A percentile compares a stretch with the other conserved stretches of the same genome.
Evolutionary conservation across 2,329 filamentous ascomycete species (phyloP).

Genomic region (Epichloe aotearoae): DNA sequence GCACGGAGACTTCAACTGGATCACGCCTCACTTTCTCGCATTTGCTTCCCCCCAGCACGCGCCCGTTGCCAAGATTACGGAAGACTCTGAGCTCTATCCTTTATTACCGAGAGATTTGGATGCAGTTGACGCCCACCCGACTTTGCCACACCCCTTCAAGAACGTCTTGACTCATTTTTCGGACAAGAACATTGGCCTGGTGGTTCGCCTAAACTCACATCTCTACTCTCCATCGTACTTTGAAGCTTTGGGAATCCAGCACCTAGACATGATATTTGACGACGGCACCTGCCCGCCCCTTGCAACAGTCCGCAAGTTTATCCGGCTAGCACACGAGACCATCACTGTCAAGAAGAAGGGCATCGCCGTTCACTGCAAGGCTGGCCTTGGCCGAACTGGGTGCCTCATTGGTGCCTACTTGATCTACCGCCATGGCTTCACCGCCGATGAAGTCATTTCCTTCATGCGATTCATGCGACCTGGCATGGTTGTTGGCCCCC

Average conservation of each 20-base stretch:
- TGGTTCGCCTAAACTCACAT: slow-evolving; percentile 89
- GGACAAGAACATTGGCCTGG: slow-evolving; percentile 77
- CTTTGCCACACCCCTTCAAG: slow-evolving; percentile 78
- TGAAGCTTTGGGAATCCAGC: slow-evolving; percentile 84
- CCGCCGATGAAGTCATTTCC: slow-evolving; percentile 90
- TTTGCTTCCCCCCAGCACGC: slow-evolving; percentile 89
- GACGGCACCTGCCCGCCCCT: slow-evolving; percentile 91
- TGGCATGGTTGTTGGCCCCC: slow-evolving; percentile 96
- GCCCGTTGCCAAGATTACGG: slow-evolving; percentile 58
- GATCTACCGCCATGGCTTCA: slow-evolving; percentile 95
- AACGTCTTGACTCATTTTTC: slow-evolving; percentile 87
- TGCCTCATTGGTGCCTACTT: slow-evolving; percentile 95
- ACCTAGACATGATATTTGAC: slow-evolving; percentile 99
- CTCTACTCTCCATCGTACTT: slow-evolving; percentile 97
- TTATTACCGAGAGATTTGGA: slow-evolving; percentile 63
- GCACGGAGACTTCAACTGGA: slow-evolving; percentile 99
- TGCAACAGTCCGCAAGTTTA: slow-evolving; percentile 83
- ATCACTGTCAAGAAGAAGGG: slow-evolving; percentile 84
- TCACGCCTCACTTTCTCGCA: slow-evolving; percentile 86
- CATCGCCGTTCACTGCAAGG: slow-evolving; percentile 97
- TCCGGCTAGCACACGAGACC: slow-evolving; percentile 86
- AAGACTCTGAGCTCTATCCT: slow-evolving; percentile 59
- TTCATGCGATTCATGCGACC: slow-evolving; percentile 99
- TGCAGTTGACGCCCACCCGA: slow-evolving; percentile 56
- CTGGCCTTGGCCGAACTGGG: slow-evolving; percentile 85